Base-by-base conservation (phyloP, 176 grass and related monocot genomes). In the barley (Hordeum vulgare) region DNA sequence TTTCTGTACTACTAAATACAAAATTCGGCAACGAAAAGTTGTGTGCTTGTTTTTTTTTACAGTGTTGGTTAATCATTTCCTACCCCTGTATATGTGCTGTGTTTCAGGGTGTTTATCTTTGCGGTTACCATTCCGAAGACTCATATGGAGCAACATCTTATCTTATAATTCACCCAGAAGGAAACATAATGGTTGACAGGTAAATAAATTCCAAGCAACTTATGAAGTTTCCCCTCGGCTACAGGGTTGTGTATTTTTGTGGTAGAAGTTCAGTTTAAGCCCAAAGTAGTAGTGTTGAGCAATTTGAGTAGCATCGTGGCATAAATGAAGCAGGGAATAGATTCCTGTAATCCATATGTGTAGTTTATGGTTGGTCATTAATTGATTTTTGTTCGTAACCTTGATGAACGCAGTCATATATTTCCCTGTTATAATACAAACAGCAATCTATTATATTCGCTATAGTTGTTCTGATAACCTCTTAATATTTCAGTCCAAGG, bases 141-240 rank as follows among this genome's bases (percentile, higher is more conserved):
- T 88, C 93, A 17, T 91, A 66, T 83, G 93, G 90, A 40, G 96
- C 93, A 79, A 91, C 93, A n/a, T 88, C 96, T 17, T 98, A 98
- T 85, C 82, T 93, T 40, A 81, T 95, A 66, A 74, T 64, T 75
- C 96, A 98, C 56, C 89, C 89, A 45, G 83, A 93, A 80, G 96
- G 96, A 71, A 98, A 95, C 82, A 92, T 98, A 91, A 37, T 98
- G 65, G 81, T 95, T 75, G 89, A 98, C 51, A 90, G 90, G 96
- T 98, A 92, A 84, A 66, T 56, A 61, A 66, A 82, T 56, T n/a
- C 1, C 27, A 28, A n/a, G 25, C 11, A 11, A 61, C 24, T 40
- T 2, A 9, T 53, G 13, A 15, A 72, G 54, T 18, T 17, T 74
- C 3, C 49, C 71, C 23, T 54, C 25, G 6, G 34, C 37, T 44